phyloP scores from a whole-genome alignment of 257 asterid genomes.

The Solanum okadae region DNA sequence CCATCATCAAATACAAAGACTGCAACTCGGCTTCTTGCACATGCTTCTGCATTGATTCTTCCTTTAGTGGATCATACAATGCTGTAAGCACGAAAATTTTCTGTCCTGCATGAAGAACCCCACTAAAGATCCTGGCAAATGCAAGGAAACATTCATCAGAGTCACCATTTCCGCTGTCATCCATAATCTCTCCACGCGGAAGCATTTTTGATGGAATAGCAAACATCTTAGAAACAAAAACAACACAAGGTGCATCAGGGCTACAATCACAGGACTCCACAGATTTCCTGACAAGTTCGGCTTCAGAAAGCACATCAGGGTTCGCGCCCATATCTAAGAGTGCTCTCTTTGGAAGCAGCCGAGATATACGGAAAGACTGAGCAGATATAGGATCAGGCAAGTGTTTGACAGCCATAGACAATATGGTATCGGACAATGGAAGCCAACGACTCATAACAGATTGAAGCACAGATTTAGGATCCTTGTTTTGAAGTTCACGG shows the following conservation, averaged over 20 bases:
- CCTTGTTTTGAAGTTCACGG: slow-evolving; percentile 80
- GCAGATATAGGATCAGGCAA: slow-evolving; percentile 73
- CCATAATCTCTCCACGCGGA: slow-evolving; percentile 65
- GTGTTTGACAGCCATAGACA: slow-evolving; percentile 69
- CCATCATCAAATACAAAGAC: slow-evolving; percentile 85
- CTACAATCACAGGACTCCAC: slow-evolving; percentile 72
- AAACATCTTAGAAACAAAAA: slow-evolving; percentile 93
- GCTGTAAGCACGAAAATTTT: slow-evolving; percentile 76
- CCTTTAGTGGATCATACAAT: slow-evolving; percentile 64
- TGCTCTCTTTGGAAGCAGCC: slow-evolving; percentile 73
- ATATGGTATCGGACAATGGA: slow-evolving; percentile 66
- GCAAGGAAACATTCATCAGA: slow-evolving; percentile 94
- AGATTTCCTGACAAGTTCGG: slow-evolving; percentile 58
- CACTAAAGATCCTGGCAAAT: slow-evolving; percentile 91
- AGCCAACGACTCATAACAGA: slow-evolving; percentile 94
- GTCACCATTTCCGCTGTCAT: slow-evolving; percentile 37
- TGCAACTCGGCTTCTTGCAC: slow-evolving; percentile 71
- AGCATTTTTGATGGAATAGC: slow-evolving; percentile 79
- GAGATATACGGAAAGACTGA: slow-evolving; percentile 67
- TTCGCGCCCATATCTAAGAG: slow-evolving; percentile 13
- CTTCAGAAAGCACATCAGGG: slow-evolving; percentile 56
- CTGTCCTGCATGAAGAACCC: slow-evolving; percentile 67
- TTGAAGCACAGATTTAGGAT: slow-evolving; percentile 74
- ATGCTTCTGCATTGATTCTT: slow-evolving; percentile 68
- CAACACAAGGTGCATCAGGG: slow-evolving; percentile 66